Base-by-base conservation (phyloP, 495 filamentous ascomycete species). In the Aspergillus haitiensis region DNA sequence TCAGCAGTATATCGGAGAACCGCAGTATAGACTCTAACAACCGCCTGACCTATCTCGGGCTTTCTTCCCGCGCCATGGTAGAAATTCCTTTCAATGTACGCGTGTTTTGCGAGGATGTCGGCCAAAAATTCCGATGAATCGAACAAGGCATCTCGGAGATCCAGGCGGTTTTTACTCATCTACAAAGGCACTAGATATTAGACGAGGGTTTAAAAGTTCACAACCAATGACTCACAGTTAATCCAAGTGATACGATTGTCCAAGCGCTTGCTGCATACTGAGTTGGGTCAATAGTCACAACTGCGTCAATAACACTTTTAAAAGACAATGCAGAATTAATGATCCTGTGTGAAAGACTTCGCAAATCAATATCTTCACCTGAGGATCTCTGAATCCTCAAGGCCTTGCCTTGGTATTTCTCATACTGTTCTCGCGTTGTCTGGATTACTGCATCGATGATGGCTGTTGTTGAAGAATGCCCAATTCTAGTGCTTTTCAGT, bases 211-310 rank as follows among this genome's bases (percentile, higher is more conserved):
- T 10, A 49, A 49, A 37, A 49, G 15, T n/a, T 3, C 15, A 58
- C 27, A 13, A 7, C 13, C 10, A 37, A n/a, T 40, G 6, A 11
- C 44, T n/a, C 50, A 58, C 55, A 33, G 27, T 58, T 11, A 58
- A 49, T 15, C 55, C 55, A 5, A 58, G 45, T 15, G 45, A 61
- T 7, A 65, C 50, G 5, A 66, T 31, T 21, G 56, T 21, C 64
- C 64, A 66, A 37, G 60, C 64, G 55, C 56, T 66, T 8, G 64
- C 46, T 46, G 60, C 60, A 39, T 63, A 49, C 3, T 51, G 16
- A 6, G 64, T 66, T 7, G 60, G 56, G 33, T 66, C 64, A 46
- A 58, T 32, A 6, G 44, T 44, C 45, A 47, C 64, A 32, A 58
- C 56, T 7, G 52, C 35, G 21, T 18, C 37, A 51, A 66, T 57